Percentiles rank a stretch among this genome's conserved stretches.
These are phyloP conservation scores for Ceratobasidium sp. DNA, from an alignment of 1,284 basidiomycete species.

Conservation along the genomic window DNA sequence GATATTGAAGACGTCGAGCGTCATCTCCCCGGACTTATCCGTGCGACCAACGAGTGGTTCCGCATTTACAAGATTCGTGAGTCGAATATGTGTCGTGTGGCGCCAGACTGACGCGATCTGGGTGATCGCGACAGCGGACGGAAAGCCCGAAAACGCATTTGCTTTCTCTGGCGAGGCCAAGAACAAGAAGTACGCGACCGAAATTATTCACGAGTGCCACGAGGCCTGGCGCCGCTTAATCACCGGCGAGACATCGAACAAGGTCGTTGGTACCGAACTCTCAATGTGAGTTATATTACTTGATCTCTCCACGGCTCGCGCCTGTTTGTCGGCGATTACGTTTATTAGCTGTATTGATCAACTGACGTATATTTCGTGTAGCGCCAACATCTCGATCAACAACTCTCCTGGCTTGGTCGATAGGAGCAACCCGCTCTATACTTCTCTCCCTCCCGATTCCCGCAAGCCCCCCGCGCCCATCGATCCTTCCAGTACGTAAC, in stretches of 20 bases:
- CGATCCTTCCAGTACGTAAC: constrained; percentile 79
- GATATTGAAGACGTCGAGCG: constrained; percentile 99
- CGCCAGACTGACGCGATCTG: not conserved
- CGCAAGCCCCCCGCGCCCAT: constrained; percentile 83
- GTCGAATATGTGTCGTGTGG: not conserved
- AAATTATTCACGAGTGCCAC: constrained; percentile 98
- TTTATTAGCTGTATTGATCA: constrained; percentile 10
- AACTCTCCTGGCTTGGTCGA: constrained; percentile 75
- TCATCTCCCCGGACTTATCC: constrained; percentile 94
- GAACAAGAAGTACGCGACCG: constrained; percentile 98
- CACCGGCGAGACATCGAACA: constrained; percentile 75
- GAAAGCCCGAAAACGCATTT: constrained; percentile 98
- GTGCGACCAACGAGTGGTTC: constrained; percentile 98
- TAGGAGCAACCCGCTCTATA: constrained; percentile 69
- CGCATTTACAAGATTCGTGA: constrained; percentile 92
- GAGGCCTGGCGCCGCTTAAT: constrained; percentile 98
- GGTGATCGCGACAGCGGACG: constrained; percentile 69
- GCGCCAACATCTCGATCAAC: constrained; percentile 65
- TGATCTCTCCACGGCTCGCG: not conserved
- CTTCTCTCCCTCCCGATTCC: constrained; percentile 76
- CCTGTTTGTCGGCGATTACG: not conserved
- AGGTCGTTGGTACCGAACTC: constrained; percentile 73
- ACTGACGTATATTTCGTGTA: constrained; percentile 56
- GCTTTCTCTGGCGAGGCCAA: constrained; percentile 99
- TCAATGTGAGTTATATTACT: constrained; percentile 68